Evolutionary conservation across 768 basidiomycete genomes (phyloP), one percentile per base, ranked within the genome.

Genomic region (Candolleomyces efflorescens): DNA sequence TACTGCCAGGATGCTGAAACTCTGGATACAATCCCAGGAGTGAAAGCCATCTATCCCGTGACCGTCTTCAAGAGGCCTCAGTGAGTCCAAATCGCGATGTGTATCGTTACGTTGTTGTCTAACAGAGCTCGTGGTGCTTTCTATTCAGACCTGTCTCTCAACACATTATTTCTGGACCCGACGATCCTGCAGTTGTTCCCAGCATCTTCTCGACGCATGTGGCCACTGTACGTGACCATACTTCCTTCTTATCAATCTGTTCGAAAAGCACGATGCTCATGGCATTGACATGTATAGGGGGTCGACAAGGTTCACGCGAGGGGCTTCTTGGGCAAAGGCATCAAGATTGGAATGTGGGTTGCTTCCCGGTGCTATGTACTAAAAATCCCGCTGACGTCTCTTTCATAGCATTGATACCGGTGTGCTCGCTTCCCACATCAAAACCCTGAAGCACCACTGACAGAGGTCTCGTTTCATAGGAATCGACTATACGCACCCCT

Each of bases 291-390:
- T n/a, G n/a, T 37, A 26, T 43, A 84, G 82, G 82, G 84, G 18
- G 86, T 87, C 1, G 82, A 87, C 63, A 81, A 79, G 59, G 74
- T 87, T 18, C 87, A 89, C 64, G 83, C 83, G 5, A 64, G 78
- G 59, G 86, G 85, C 0, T 77, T 84, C 63, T 75, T 75, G 24
- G 88, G 89, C 12, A 77, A 77, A 41, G 87, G 87, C 2, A 73
- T 88, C 67, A 86, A 86, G 63, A 78, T 91, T 55, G 88, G 79
- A 59, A 82, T 89, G 82, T 83, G 56, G 15, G 52, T 27, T 32
- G 32, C 27, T 54, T 13, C 22, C 36, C 20, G n/a, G 1, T 13
- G 6, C 17, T 38, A 39, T 17, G 7, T 50, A 50, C 41, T 23
- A 20, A 9, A 44, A 46, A 15, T n/a, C 23, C 27, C 46, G 17